Evolutionary conservation across 495 filamentous ascomycete species (phyloP), one percentile per base, ranked within the genome.

Genomic region (Podospora pseudoanserina): DNA sequence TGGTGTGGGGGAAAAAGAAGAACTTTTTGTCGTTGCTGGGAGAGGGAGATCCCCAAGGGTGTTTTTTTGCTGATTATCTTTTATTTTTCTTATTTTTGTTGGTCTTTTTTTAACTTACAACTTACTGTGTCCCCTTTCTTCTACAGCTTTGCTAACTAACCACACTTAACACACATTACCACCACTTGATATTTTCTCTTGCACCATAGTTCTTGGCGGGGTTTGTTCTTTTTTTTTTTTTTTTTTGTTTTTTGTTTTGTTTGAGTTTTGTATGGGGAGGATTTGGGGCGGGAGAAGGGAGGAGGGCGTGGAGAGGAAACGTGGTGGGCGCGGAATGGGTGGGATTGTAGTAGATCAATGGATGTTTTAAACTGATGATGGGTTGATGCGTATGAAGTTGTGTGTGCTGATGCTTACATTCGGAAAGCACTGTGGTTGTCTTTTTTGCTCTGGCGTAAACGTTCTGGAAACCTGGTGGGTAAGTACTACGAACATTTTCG

Each of bases 141-240:
- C 39, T 60, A 60, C 58, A 28, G 6, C 23, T 26, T 60, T 60
- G 18, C 13, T 49, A 49, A 49, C 39, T 49, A 49, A 49, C 55
- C n/a, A 26, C 55, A 26, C 55, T 58, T 58, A 20, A 58, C 23
- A 20, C 20, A 58, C 23, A 20, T 58, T 61, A 65, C 73, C 74
- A 68, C 68, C 65, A 68, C 65, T 65, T 70, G 64, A 66, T 23
- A 23, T 23, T 23, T 71, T 60, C 65, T 58, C 55, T 49, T 58
- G 55, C 55, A 58, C 55, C 55, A 58, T 58, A 58, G 55, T 58
- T 58, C 13, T 58, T 23, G 55, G 55, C 55, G 55, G 55, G 23
- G 23, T 23, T 23, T 23, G 23, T 23, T 26, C 23, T 58, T 58
- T 58, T 4, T 58, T 58, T 56, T 56, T 20, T 56, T 19, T 19